A percentile compares a stretch with the other conserved stretches of the same genome.
Evolutionary conservation across 2,329 filamentous ascomycete genomes (phyloP).

Genomic region (Aschersonia sp.): DNA sequence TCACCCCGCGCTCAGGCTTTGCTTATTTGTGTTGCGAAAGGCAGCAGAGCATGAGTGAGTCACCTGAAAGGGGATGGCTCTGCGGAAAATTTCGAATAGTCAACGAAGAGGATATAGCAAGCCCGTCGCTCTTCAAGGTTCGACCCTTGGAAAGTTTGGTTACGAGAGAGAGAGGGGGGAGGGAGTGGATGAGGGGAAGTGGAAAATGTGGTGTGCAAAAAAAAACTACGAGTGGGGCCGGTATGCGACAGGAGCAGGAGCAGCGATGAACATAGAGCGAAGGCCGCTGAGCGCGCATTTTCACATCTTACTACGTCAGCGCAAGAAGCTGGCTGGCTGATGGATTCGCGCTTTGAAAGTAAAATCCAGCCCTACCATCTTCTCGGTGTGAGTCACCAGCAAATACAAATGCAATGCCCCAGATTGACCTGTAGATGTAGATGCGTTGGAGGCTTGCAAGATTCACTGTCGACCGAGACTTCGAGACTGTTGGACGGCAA

Average conservation of each 20-base stretch:
- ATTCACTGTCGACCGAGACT: too few relatives aligned
- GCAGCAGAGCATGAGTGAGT: constrained; percentile 3
- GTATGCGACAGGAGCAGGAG: not conserved
- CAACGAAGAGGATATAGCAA: constrained; percentile 21
- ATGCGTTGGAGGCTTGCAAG: too few relatives aligned
- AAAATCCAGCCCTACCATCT: too few relatives aligned
- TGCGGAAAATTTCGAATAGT: constrained; percentile 14
- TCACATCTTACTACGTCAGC: too few relatives aligned
- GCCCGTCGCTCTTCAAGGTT: constrained; percentile 24
- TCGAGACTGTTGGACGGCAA: too few relatives aligned
- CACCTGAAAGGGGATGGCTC: constrained; percentile 3
- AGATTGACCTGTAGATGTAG: too few relatives aligned
- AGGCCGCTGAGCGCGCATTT: too few relatives aligned
- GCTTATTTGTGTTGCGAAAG: constrained; percentile 2
- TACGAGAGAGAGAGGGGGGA: constrained; percentile 11
- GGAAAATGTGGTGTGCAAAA: constrained; percentile 5
- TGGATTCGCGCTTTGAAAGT: too few relatives aligned
- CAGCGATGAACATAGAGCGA: too few relatives aligned
- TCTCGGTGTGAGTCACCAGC: too few relatives aligned
- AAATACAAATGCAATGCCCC: too few relatives aligned
- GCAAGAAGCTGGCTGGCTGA: too few relatives aligned
- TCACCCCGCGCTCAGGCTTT: constrained; percentile 21
- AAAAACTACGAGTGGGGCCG: constrained; percentile 1
- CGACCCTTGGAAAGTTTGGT: constrained; percentile 17
- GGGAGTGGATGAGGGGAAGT: constrained; percentile 7